Conservation (phyloP, 2,329 filamentous ascomycete species). For the Geosmithia putterillii region DNA sequence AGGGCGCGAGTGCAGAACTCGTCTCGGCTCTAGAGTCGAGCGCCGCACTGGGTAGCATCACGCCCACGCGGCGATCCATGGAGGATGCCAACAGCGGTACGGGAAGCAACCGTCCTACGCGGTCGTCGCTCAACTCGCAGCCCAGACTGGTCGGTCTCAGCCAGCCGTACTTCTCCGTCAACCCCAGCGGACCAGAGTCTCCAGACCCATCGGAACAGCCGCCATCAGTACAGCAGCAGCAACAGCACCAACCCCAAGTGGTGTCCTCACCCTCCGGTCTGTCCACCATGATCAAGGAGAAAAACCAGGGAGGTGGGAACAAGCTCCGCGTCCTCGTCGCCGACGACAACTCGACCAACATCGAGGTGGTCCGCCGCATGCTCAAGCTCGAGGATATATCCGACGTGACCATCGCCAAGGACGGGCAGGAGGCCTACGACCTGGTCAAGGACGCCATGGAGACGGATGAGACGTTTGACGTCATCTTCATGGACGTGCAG, state of each 20-base stretch:
- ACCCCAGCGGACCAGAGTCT: constrained; percentile 12
- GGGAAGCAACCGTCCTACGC: neutral
- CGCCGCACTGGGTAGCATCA: too few relatives aligned
- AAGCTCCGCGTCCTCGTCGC: constrained; percentile 77
- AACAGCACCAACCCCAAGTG: too few relatives aligned
- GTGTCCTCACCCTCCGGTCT: too few relatives aligned
- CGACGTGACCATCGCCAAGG: constrained; percentile 79
- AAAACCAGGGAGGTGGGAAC: constrained; percentile 34
- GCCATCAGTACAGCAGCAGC: neutral
- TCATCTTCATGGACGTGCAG: constrained; percentile 93
- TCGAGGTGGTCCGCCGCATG: constrained; percentile 48
- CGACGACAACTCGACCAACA: constrained; percentile 51
- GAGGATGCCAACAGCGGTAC: too few relatives aligned
- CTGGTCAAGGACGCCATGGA: constrained; percentile 75
- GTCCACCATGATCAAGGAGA: too few relatives aligned
- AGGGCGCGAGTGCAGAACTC: too few relatives aligned
- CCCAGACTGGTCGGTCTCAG: constrained; percentile 74
- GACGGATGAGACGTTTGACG: constrained; percentile 58
- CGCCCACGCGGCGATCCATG: too few relatives aligned
- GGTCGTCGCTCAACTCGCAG: constrained; percentile 45
- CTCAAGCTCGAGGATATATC: constrained; percentile 69
- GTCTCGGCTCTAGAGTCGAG: too few relatives aligned
- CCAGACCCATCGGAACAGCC: neutral
- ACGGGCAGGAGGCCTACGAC: constrained; percentile 79
- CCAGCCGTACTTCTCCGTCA: constrained; percentile 60